Evolutionary conservation across 1,139 yeast genomes (phyloP), one percentile per base, ranked within the genome.

Genomic region (Scheffersomyces quercinus): DNA sequence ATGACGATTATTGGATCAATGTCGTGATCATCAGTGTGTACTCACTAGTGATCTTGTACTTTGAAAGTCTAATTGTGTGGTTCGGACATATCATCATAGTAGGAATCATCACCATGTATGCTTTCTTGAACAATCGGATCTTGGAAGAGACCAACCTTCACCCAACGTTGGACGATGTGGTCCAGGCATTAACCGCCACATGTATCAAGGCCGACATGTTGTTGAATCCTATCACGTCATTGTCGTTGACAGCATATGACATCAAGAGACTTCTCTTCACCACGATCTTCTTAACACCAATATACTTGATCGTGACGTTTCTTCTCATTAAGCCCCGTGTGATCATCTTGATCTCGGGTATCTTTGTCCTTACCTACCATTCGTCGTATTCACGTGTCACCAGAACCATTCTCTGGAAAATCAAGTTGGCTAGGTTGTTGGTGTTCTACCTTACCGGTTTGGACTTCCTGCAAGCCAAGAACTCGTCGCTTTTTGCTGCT

Each of bases 91-190:
- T 90, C 44, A 65, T 87, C 3, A 75, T 85, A 9, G 95, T 89
- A 28, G 83, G 83, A 0, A 61, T 83, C 5, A 70, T 89, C 15
- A 81, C 87, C 32, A 70, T 83, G 24, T 87, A 87, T 59, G 85
- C 91, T 2, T 68, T 79, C 37, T 65, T 84, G 50, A 83, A 83
- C 54, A 72, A 73, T 51, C 68, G 68, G 55, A 70, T 71, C 39
- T 62, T 70, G 44, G 69, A 68, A 42, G 84, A 83, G 50, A 81
- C 88, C 41, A 77, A 73, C 32, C 70, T 73, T 39, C 82, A 83
- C 50, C 95, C 97, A 4, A 88, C 96, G 0, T 70, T 93, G 49
- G 98, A 93, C 61, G 95, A 89, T 49, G 88, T 90, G 41, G 85
- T 91, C n/a, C 89, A 83, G 50, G 79, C 88, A 8, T 76, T 93